Base-by-base conservation (phyloP, 2,329 filamentous ascomycete species). In the Fusarium piperis region DNA sequence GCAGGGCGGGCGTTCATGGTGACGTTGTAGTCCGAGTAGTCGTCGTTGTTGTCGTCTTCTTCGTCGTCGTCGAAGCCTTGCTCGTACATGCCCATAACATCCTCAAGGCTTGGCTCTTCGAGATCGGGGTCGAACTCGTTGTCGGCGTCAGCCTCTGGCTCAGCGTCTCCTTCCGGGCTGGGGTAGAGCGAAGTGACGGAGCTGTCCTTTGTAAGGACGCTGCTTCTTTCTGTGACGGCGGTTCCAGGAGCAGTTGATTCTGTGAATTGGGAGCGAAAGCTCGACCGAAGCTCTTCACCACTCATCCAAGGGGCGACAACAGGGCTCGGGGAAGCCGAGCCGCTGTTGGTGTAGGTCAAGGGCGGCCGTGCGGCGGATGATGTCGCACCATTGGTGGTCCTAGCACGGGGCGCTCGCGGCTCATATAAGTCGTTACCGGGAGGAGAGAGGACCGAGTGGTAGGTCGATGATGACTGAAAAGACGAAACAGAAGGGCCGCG, bases 151-250 rank as follows among this genome's bases (percentile, higher is more conserved):
- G 79, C 81, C 70, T 83, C 80, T 41, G 76, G 53, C 72, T 76
- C 59, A 72, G 70, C 48, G 23, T 75, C 72, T 65, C 68, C 63
- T 63, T 74, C 74, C 30, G 59, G 67, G 26, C 65, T 30, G 28
- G 64, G 64, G 30, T 85, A 84, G 80, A 86, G 87, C 68, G 85
- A 96, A 82, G 83, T 92, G 59, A 91, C 86, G 2, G 93, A 94
- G 83, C 93, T 97, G 67, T 90, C 89, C 74, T 93, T 94, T 4
- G 94, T 96, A 71, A 92, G 80, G 56, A 96, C 86, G 77, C 94
- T 97, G 79, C 93, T 97, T 68, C 93, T 88, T 78, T 95, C 93
- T 1, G 94, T 97, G n/a, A 91, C 90, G 6, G 80, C 73, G 3
- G 87, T 88, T 26, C 92, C 94, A 33, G 86, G 87, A 28, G 83